Base-by-base conservation (phyloP, 2,329 filamentous ascomycete species). In the Verticillium nubilum region DNA sequence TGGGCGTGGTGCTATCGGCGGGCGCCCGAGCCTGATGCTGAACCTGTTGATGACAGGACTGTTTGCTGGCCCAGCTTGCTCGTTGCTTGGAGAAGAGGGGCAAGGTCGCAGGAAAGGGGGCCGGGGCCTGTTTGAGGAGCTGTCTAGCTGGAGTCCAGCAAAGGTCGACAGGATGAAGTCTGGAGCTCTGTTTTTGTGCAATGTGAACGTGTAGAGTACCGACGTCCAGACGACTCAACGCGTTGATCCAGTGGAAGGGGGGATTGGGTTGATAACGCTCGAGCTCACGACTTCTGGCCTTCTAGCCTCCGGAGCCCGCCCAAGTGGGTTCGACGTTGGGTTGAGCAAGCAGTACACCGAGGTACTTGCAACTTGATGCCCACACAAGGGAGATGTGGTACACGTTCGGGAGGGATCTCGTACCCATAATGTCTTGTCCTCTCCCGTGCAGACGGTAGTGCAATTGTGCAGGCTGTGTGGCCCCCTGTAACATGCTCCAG, bases 1-100 rank as follows among this genome's bases (percentile, higher is more conserved):
- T 56, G 54, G 54, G 54, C 33, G 54, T 56, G 54, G 25, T 56
- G 33, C 37, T 56, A 56, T 56, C 54, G 19, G 37, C 5, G 35
- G 35, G 35, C 37, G 37, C 37, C n/a, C n/a, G 19, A 23, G 19
- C 19, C 37, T 47, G n/a, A 12, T 23, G 37, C 37, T 47, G n/a
- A 23, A 12, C 17, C 37, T 47, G n/a, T n/a, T 47, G 37, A 47
- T 47, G n/a, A 10, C 37, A 47, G 13, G 2, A 31, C n/a, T 17
- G 10, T 17, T 37, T 17, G 33, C 15, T 13, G 33, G 33, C 2
- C 17, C n/a, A 10, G 37, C n/a, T 47, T 47, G 2, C 29, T 31
- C 13, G 29, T n/a, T 37, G 31, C 31, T n/a, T 33, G 31, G 31
- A 10, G 6, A 17, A 6, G 33, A 37, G 33, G 33, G 33, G 33